Conservation (phyloP, 1,139 yeast species). For the Blastobotrys persicus region DNA sequence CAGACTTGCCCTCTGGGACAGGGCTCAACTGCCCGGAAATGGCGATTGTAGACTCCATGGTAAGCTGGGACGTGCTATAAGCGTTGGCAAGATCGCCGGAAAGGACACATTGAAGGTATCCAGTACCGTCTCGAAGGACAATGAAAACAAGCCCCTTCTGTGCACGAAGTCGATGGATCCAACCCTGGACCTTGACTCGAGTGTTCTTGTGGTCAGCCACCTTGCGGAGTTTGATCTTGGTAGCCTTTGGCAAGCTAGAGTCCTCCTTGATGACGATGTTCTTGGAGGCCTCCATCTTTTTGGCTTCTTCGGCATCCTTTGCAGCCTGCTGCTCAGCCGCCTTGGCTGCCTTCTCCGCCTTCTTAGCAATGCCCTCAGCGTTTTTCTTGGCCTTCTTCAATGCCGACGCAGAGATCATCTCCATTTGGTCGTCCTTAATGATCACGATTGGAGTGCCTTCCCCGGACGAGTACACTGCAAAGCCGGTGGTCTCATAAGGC, state of each 20-base stretch:
- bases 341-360: slow-evolving; percentile 75
- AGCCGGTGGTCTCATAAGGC: slow-evolving; percentile 85
- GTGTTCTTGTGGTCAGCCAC: slow-evolving; percentile 52
- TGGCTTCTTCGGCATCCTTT: slow-evolving; percentile 63
- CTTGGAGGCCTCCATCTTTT: slow-evolving; percentile 73
- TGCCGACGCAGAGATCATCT: slow-evolving; percentile 87
- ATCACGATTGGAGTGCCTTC: slow-evolving; percentile 61
- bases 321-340: slow-evolving; percentile 59
- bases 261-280: slow-evolving; percentile 69
- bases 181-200: slow-evolving; percentile 81
- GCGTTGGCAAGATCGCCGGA: slow-evolving; percentile 92
- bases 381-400: slow-evolving; percentile 96
- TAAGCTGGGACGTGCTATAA: slow-evolving; percentile 75
- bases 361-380: slow-evolving; percentile 86
- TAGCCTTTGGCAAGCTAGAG: slow-evolving; percentile 64
- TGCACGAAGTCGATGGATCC: slow-evolving; percentile 92
- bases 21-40: slow-evolving; percentile 77
- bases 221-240: slow-evolving; percentile 60
- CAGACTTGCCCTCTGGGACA: slow-evolving; percentile 93
- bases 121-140: slow-evolving; percentile 94
- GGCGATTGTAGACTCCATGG: slow-evolving; percentile 80
- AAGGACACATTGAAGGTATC: slow-evolving; percentile 82
- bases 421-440: slow-evolving; percentile 61
- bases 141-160: slow-evolving; percentile 92
- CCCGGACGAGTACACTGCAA: slow-evolving; percentile 55